Base-by-base conservation (phyloP, 2,329 filamentous ascomycete species). In the Penicillium sp. region DNA sequence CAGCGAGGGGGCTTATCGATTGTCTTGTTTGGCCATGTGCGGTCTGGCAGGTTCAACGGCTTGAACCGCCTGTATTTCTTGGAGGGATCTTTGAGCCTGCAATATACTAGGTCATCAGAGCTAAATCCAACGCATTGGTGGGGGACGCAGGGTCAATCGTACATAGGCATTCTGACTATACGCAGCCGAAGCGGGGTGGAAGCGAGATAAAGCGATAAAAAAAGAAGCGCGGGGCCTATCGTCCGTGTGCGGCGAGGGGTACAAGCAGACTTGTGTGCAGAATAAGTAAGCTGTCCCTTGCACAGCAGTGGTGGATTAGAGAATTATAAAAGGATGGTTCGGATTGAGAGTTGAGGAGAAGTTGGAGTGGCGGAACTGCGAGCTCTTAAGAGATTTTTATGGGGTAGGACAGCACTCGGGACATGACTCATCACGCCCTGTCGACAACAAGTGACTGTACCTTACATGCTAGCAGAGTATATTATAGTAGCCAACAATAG, bases 1-100 rank as follows among this genome's bases (percentile, higher is more conserved):
- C 92, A 97, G 67, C 93, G 83, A 35, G 91, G 92, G 50, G 92
- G 83, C 77, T 92, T 94, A 67, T 90, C 84, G 66, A 97, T 83
- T 42, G 83, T 84, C 77, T 89, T 92, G 70, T 82, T 83, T 11
- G 91, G 91, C 91, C 91, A 96, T 88, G 79, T 75, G 61, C 79
- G 74, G 63, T 81, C 75, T n/a, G 77, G 75, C 45, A 81, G 72
- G 60, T 79, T 63, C 58, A 77, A 63, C 14, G 76, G 75, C 65
- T 77, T 73, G 60, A 75, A 79, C 45, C 69, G 69, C 65, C 70
- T 75, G 64, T 79, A 79, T 66, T 79, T 79, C 62, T 69, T 76
- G 46, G 75, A 78, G 49, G 76, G 76, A 64, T 79, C 76, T 59
- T 77, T 77, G 59, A 79, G 75, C 76, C 76, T 77, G 46, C 3